A percentile compares a stretch with the other conserved stretches of the same genome.
Conservation (phyloP, 1,284 basidiomycete species). For the Moniliophthora roreri region DNA sequence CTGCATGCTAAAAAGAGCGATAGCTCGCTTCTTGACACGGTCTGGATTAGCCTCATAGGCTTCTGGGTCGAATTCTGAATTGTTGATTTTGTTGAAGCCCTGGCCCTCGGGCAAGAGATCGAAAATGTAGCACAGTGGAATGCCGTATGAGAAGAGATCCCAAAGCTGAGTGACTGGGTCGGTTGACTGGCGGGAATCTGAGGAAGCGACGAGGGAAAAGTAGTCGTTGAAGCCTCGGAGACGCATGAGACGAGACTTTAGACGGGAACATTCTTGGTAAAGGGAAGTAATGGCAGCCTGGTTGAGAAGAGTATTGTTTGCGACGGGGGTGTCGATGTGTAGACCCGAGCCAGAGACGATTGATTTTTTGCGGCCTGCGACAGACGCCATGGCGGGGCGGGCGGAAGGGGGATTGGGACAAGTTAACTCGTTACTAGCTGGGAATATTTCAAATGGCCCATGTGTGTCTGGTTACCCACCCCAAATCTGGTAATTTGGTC, state of each 20-base stretch:
- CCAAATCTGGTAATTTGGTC: too few species aligned
- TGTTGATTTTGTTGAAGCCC: conserved; percentile 62
- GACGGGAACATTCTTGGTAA: conserved; percentile 83
- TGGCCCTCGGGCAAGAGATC: conserved; percentile 78
- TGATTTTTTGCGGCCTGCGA: conserved; percentile 81
- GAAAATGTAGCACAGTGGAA: conserved; percentile 93
- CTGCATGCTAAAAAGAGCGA: conserved; percentile 78
- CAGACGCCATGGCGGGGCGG: conserved; percentile 55
- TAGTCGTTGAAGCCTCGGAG: conserved; percentile 71
- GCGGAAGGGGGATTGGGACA: conserved; percentile 21
- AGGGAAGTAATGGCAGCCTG: conserved; percentile 82
- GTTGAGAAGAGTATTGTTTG: conserved; percentile 82
- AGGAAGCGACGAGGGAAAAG: conserved; percentile 57
- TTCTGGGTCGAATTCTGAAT: conserved; percentile 62
- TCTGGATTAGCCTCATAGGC: conserved; percentile 71
- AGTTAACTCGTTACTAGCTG: conserved; percentile 15
- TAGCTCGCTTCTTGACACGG: conserved; percentile 76
- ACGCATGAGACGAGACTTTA: conserved; percentile 72
- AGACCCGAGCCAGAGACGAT: conserved; percentile 66
- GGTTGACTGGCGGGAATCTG: conserved; percentile 69
- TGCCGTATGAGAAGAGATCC: conserved; percentile 91
- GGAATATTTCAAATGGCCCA: conserved; percentile 17
- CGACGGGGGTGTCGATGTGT: conserved; percentile 71
- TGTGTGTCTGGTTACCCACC: neutral
- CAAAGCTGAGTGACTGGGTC: conserved; percentile 92